Percentiles rank a stretch among this genome's conserved stretches.
phyloP scores from a whole-genome alignment of 176 grass and related monocot genomes.

The Alloteropsis semialata region DNA sequence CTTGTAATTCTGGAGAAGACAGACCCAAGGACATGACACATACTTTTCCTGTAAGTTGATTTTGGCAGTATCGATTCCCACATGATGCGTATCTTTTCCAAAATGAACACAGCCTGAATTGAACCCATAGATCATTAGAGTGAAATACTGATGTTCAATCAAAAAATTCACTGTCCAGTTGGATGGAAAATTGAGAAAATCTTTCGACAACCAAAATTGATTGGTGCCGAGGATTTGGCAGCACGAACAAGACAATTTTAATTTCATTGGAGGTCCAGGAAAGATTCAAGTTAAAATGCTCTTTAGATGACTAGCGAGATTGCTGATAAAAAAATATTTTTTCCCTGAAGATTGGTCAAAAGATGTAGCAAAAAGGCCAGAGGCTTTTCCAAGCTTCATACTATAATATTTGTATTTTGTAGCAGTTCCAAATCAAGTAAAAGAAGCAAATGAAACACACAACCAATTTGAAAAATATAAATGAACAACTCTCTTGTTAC shows the following conservation, averaged over 20 bases:
- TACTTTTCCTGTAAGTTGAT: constrained; percentile 79
- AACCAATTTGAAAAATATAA: neutral
- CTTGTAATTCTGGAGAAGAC: constrained; percentile 84
- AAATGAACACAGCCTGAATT: constrained; percentile 76
- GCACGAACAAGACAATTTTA: constrained; percentile 5
- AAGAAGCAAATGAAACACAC: neutral
- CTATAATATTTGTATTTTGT: neutral
- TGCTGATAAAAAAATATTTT: neutral
- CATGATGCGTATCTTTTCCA: constrained; percentile 92
- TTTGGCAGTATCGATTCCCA: constrained; percentile 70
- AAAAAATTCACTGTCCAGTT: neutral
- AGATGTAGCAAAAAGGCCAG: neutral
- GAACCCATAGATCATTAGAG: constrained; percentile 20
- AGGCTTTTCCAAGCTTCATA: neutral
- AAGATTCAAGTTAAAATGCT: neutral
- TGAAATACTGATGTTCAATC: neutral
- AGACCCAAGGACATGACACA: constrained; percentile 69
- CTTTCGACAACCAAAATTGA: neutral
- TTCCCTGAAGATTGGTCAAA: neutral
- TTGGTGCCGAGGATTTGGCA: neutral
- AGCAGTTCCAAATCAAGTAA: neutral
- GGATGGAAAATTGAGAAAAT: neutral
- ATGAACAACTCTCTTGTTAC: neutral
- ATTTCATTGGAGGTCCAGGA: neutral
- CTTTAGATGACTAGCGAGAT: neutral